Percentiles rank a stretch among this genome's conserved stretches.
phyloP scores from a whole-genome alignment of 2,329 filamentous ascomycete genomes.

The Alternaria arbusti region DNA sequence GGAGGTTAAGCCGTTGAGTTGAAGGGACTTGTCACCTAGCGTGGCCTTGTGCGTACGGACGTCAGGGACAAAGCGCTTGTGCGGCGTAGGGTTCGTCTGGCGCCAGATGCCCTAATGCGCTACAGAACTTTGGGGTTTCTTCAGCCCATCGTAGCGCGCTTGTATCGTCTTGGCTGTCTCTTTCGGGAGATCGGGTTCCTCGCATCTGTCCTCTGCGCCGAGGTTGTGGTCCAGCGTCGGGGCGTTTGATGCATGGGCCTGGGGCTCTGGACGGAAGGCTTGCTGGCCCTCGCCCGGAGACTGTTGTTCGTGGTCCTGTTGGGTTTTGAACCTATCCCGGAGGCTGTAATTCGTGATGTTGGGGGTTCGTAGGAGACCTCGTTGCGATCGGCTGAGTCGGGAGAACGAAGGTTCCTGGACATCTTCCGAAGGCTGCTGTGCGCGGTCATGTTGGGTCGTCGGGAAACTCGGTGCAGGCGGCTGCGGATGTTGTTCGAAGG shows the following conservation, averaged over 20 bases:
- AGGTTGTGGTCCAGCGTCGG: neutral
- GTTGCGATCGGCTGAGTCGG: neutral
- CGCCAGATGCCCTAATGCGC: neutral
- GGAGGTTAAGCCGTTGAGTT: no score
- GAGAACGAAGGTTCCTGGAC: neutral
- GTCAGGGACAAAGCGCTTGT: neutral
- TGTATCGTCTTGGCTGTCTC: neutral
- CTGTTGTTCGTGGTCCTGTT: no score
- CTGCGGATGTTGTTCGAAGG: no score
- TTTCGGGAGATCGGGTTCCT: neutral
- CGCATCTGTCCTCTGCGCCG: neutral
- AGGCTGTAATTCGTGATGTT: neutral
- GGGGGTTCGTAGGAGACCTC: neutral
- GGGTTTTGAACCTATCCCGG: neutral
- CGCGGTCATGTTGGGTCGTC: neutral
- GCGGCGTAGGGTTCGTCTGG: neutral
- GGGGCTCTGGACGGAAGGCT: neutral
- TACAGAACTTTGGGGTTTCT: neutral
- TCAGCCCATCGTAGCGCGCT: neutral
- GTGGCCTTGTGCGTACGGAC: neutral
- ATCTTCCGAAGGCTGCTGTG: neutral
- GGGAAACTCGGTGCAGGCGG: neutral
- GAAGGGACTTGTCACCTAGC: neutral
- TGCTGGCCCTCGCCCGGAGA: neutral
- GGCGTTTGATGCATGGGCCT: neutral